Evolutionary conservation across 495 filamentous ascomycete species (phyloP).

Genomic region (Aspergillus ellipticus): DNA sequence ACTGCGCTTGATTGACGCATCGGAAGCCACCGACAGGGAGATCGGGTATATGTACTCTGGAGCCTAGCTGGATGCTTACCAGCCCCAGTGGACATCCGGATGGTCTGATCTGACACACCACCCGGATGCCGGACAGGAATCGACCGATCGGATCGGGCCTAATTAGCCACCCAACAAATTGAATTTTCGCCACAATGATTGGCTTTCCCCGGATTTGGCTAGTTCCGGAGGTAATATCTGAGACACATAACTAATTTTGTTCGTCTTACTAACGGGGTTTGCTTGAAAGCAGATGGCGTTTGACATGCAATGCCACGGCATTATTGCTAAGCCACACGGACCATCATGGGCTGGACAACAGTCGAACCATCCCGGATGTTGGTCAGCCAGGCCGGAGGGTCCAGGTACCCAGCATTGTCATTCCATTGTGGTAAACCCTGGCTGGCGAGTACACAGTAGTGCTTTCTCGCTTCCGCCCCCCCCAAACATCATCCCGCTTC

Average conservation of each 20-base stretch:
- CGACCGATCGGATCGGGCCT: conserved; percentile 7
- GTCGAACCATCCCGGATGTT: conserved; percentile 3
- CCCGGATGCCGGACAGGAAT: conserved; percentile 15
- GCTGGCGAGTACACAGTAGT: too few relatives aligned
- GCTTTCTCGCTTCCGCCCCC: too few relatives aligned
- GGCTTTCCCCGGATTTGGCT: conserved; percentile 1
- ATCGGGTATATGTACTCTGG: conserved; percentile 3
- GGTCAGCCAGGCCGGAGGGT: not conserved
- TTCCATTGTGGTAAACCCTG: too few relatives aligned
- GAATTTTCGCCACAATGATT: not conserved
- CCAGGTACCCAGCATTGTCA: not conserved
- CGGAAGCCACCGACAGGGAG: not conserved
- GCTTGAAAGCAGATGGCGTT: not conserved
- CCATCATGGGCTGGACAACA: not conserved
- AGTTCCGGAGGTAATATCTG: not conserved
- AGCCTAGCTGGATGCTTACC: not conserved
- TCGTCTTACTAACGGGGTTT: not conserved
- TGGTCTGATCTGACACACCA: conserved; percentile 25
- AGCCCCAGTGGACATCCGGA: conserved; percentile 10
- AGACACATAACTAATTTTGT: not conserved
- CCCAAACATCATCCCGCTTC: too few relatives aligned
- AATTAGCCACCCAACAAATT: not conserved
- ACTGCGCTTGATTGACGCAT: not conserved
- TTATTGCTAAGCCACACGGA: not conserved
- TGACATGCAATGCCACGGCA: not conserved